A percentile compares a stretch with the other conserved stretches of the same genome.
Conservation (phyloP, 2,329 filamentous ascomycete genomes). For the Dactylellina cionopaga region DNA sequence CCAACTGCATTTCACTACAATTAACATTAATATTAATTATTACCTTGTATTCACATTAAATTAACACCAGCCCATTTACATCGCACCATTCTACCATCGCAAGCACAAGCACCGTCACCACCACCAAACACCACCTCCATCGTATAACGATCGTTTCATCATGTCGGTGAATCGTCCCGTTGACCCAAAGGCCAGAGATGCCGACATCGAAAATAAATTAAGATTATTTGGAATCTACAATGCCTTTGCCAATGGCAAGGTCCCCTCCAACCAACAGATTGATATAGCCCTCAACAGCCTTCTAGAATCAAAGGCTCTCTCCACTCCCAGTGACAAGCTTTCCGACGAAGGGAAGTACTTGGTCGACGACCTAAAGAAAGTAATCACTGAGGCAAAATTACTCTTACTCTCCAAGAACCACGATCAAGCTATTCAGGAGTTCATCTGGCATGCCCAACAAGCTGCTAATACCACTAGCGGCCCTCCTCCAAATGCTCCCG, state of each 20-base stretch:
- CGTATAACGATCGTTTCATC: slow-evolving; percentile 21
- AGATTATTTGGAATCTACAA: slow-evolving; percentile 90
- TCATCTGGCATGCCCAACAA: slow-evolving; percentile 90
- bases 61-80: no score
- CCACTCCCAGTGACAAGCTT: slow-evolving; percentile 75
- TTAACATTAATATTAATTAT: no score
- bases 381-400: slow-evolving; percentile 84
- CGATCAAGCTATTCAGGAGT: slow-evolving; percentile 92
- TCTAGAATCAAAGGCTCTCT: slow-evolving; percentile 75
- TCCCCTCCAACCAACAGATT: slow-evolving; percentile 81
- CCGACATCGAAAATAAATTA: slow-evolving; percentile 71
- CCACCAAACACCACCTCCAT: neutral
- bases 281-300: slow-evolving; percentile 93
- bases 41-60: no score
- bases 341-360: slow-evolving; percentile 84
- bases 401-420: slow-evolving; percentile 93
- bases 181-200: slow-evolving; percentile 54
- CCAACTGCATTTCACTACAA: no score
- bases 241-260: slow-evolving; percentile 59
- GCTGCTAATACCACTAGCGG: slow-evolving; percentile 68
- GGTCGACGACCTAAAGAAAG: slow-evolving; percentile 78
- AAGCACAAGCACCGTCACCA: neutral
- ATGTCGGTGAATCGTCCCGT: slow-evolving; percentile 56
- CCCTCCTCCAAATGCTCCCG: slow-evolving; percentile 64
- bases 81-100: neutral